Evolutionary conservation across 2,329 filamentous ascomycete genomes (phyloP), one percentile per base, ranked within the genome.

Genomic region (Fusarium sterilihyphosum): DNA sequence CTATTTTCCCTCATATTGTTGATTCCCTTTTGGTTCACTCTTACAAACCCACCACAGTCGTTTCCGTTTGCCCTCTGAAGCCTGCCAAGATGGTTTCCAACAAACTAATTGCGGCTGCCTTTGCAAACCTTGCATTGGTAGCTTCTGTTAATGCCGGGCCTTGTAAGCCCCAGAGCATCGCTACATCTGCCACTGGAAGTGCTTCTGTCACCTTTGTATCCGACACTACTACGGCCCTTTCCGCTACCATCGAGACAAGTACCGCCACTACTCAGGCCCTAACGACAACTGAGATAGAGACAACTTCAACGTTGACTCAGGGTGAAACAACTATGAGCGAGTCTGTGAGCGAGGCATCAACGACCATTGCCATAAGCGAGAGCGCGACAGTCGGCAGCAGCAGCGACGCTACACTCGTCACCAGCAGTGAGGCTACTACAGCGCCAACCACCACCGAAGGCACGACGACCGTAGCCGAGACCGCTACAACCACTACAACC

Each of bases 211-310:
- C 3, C 3, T 1, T 41, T 18, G 16, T 3, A 3, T 31, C 20
- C 11, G 26, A 29, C 9, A 24, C 53, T 7, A 24, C 24, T 8
- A 38, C 24, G 12, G 24, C 8, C 2, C 18, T 44, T 35, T 22
- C 54, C 7, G 12, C 33, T 20, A 18, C 33, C 22, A 10, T 31
- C 20, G 33, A 50, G 33, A 24, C 43, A 2, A n/a, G 43, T 14
- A 50, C 6, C 3, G 43, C 33, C 0, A 12, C 8, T 4, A 24
- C 11, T 5, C 20, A 31, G 20, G 4, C 6, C 2, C 4, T 16
- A 8, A 31, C 41, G 0, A 17, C 43, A 29, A 49, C 24, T 4
- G 31, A 17, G 40, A 5, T 6, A 22, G 31, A 26, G 10, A 2
- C 26, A 14, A 43, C 37, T 18, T 22, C 38, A 3, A 20, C 26